Conservation (phyloP, 1,139 yeast genomes). For the Williopsis jadinii region DNA sequence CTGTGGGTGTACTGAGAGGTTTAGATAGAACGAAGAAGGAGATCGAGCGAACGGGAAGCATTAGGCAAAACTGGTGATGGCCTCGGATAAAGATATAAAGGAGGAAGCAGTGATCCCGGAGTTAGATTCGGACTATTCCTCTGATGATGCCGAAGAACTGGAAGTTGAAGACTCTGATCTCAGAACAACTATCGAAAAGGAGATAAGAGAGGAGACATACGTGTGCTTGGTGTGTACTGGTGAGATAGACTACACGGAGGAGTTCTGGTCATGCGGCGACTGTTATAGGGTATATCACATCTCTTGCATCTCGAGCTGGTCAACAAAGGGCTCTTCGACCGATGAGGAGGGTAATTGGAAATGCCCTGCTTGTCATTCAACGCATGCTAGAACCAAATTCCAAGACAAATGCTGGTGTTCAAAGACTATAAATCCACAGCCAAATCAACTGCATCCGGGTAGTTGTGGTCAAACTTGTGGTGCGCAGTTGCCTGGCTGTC, state of each 20-base stretch:
- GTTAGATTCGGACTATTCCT: conserved; percentile 2
- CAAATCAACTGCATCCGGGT: conserved; percentile 62
- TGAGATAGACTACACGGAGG: conserved; percentile 61
- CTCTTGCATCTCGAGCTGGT: conserved; percentile 80
- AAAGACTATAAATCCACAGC: conserved; percentile 58
- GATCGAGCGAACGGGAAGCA: too few relatives aligned
- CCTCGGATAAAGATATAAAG: too few relatives aligned
- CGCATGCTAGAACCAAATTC: conserved; percentile 18
- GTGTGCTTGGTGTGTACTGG: conserved; percentile 80
- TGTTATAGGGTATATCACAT: conserved; percentile 80
- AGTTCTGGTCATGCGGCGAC: conserved; percentile 65
- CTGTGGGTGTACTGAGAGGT: too few relatives aligned
- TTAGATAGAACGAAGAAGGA: conserved; percentile 3
- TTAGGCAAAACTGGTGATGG: too few relatives aligned
- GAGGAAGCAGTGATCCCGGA: background rate
- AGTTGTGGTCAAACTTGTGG: conserved; percentile 87
- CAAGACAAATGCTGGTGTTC: conserved; percentile 90
- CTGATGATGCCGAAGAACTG: background rate
- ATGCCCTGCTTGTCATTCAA: conserved; percentile 77
- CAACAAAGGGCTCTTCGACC: conserved; percentile 63
- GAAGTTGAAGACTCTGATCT: conserved; percentile 19
- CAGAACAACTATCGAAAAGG: conserved; percentile 31
- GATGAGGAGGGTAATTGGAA: conserved; percentile 58
- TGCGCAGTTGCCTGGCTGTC: conserved; percentile 46
- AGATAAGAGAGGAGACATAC: conserved; percentile 62